A percentile compares a stretch with the other conserved stretches of the same genome.
These are phyloP conservation scores for Plasmodium fragile DNA, from an alignment of 169 alveolate species.

Conservation along the genomic window DNA sequence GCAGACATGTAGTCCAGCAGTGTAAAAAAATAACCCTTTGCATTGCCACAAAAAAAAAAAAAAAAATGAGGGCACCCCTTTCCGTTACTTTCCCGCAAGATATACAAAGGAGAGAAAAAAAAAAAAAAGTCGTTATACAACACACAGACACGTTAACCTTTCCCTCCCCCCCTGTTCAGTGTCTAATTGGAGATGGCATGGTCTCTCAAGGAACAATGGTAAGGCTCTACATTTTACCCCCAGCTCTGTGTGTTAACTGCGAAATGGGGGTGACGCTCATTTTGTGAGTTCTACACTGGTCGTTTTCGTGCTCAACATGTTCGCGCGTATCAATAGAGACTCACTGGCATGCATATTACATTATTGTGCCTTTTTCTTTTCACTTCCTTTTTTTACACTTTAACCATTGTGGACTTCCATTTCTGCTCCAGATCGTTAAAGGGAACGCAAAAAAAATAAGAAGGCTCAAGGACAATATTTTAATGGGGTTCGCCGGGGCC, in stretches of 20 bases:
- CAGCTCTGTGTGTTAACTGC: background rate
- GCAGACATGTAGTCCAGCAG: background rate
- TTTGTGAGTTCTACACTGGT: background rate
- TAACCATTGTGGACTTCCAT: background rate
- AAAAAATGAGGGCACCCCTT: background rate
- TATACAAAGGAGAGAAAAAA: background rate
- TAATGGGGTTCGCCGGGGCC: constrained; percentile 89
- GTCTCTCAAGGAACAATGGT: constrained; percentile 85
- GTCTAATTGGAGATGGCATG: constrained; percentile 85
- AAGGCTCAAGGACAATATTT: constrained; percentile 78
- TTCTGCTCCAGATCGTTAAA: constrained; percentile 77
- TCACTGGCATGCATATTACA: background rate
- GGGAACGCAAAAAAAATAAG: constrained; percentile 84
- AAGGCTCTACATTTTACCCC: background rate
- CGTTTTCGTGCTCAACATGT: constrained; percentile 22
- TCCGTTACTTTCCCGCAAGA: background rate
- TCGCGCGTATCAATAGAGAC: background rate
- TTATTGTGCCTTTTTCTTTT: background rate
- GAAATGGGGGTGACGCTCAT: background rate
- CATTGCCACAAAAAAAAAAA: background rate
- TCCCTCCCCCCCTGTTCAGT: constrained; percentile 54
- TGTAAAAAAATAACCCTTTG: background rate
- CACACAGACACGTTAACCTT: background rate
- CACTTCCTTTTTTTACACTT: background rate
- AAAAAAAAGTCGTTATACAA: constrained; percentile 10